These are phyloP conservation scores for Calcarisporium arbuscula DNA, from an alignment of 2,329 filamentous ascomycete species.

Conservation along the genomic window DNA sequence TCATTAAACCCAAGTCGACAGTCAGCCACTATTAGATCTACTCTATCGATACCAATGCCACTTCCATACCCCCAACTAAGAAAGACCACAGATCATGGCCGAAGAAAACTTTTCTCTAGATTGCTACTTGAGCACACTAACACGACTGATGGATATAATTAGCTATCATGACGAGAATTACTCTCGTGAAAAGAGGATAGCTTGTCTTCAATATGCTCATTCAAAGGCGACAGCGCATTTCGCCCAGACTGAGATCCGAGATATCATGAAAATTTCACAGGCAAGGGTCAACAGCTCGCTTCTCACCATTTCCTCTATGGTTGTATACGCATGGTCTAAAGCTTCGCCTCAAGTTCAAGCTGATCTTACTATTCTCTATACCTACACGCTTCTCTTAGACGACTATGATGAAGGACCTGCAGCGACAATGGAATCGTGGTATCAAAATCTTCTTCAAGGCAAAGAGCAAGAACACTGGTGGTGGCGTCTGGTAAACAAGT, in stretches of 20 bases:
- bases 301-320: conserved; percentile 20
- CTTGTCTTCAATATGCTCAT: conserved; percentile 11
- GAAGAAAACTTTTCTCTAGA: conserved; percentile 6
- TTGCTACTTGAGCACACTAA: conserved; percentile 7
- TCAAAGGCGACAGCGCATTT: conserved; percentile 13
- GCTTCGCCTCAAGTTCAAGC: conserved; percentile 14
- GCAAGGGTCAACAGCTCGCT: conserved; percentile 10
- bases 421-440: conserved; percentile 11
- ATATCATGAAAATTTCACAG: conserved; percentile 7
- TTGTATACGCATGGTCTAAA: conserved; percentile 21
- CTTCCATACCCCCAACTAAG: too few species aligned
- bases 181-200: conserved; percentile 9
- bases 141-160: conserved; percentile 12
- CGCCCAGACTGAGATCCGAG: conserved; percentile 9
- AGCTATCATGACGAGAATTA: conserved; percentile 14
- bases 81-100: too few species aligned
- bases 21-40: too few species aligned
- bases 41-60: too few species aligned
- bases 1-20: too few species aligned
- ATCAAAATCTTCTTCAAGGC: conserved; percentile 12
- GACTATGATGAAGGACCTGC: conserved; percentile 11
- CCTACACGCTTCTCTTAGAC: conserved; percentile 14
- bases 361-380: conserved; percentile 14
- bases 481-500: conserved; percentile 13
- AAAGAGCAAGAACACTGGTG: conserved; percentile 10